Conservation (phyloP, 176 grass and related monocot species). For the Oryza officinalis region DNA sequence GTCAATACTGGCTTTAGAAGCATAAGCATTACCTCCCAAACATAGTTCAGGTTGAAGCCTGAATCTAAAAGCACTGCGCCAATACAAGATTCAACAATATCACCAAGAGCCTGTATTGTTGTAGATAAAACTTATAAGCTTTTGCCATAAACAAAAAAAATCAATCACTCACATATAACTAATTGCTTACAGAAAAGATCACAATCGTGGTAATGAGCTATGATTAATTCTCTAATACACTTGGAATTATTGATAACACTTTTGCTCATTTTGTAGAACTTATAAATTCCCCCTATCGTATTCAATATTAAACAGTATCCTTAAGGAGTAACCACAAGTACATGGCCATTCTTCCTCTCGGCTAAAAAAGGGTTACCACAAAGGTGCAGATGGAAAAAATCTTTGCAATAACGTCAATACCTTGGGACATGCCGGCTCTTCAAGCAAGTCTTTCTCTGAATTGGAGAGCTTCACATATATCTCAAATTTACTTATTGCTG, state of each 20-base stretch:
- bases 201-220: background rate
- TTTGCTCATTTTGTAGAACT: slow-evolving; percentile 5
- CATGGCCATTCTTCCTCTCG: background rate
- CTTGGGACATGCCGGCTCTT: slow-evolving; percentile 96
- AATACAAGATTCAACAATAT: slow-evolving; percentile 94
- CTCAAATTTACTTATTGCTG: slow-evolving; percentile 66
- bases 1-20: slow-evolving; percentile 64
- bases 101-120: slow-evolving; percentile 81
- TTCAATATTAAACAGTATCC: slow-evolving; percentile 1
- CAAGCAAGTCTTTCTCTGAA: slow-evolving; percentile 64
- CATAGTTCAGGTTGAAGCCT: slow-evolving; percentile 64
- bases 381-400: background rate
- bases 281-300: background rate
- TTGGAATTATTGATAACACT: slow-evolving; percentile 18
- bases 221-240: slow-evolving; percentile 15
- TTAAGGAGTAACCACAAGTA: slow-evolving; percentile 1
- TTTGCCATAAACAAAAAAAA: slow-evolving; percentile 39
- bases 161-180: slow-evolving; percentile 4
- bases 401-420: slow-evolving; percentile 39
- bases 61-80: slow-evolving; percentile 90
- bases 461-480: slow-evolving; percentile 69
- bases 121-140: slow-evolving; percentile 28
- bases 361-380: slow-evolving; percentile 24
- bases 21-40: slow-evolving; percentile 81
- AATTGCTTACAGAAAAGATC: background rate